Evolutionary conservation across 192 early-diverging fungal genomes (phyloP).

Genomic region (Coemansia aciculifera): DNA sequence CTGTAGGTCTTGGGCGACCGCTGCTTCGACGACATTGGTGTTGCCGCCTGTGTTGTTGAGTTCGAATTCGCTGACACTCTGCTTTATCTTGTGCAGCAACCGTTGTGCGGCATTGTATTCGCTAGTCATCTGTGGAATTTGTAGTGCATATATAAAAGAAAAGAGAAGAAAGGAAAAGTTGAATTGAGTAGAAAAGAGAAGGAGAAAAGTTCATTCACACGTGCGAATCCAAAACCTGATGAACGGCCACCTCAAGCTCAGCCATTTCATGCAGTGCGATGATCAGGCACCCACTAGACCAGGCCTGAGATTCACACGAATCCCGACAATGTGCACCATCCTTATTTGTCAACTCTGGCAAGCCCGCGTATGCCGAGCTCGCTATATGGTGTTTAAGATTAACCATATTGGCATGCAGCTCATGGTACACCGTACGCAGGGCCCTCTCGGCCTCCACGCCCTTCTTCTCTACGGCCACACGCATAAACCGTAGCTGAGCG

Average conservation of each 20-base stretch:
- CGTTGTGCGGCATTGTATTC: conserved; percentile 56
- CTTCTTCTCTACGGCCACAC: conserved; percentile 20
- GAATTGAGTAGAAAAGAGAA: background rate
- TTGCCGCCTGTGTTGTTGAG: conserved; percentile 15
- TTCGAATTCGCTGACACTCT: conserved; percentile 50
- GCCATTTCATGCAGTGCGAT: conserved; percentile 43
- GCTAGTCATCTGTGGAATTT: conserved; percentile 32
- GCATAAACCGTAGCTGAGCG: conserved; percentile 75
- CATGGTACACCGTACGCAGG: conserved; percentile 65
- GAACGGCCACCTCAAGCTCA: conserved; percentile 29
- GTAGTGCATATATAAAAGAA: background rate
- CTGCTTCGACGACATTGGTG: conserved; percentile 23
- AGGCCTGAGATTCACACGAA: conserved; percentile 92
- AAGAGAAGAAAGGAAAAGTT: background rate
- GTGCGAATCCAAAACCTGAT: conserved; percentile 24
- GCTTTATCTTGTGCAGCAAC: conserved; percentile 51
- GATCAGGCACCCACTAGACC: conserved; percentile 61
- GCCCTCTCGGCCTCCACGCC: conserved; percentile 39
- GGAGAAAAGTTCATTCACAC: background rate
- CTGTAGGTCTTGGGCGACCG: conserved; percentile 40
- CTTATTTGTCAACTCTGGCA: conserved; percentile 95
- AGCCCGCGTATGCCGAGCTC: conserved; percentile 77
- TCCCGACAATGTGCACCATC: conserved; percentile 79
- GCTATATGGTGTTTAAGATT: conserved; percentile 60
- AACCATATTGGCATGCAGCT: conserved; percentile 76